These are phyloP conservation scores for Linnemannia zychae DNA, from an alignment of 192 early-diverging fungal genomes.

Conservation along the genomic window DNA sequence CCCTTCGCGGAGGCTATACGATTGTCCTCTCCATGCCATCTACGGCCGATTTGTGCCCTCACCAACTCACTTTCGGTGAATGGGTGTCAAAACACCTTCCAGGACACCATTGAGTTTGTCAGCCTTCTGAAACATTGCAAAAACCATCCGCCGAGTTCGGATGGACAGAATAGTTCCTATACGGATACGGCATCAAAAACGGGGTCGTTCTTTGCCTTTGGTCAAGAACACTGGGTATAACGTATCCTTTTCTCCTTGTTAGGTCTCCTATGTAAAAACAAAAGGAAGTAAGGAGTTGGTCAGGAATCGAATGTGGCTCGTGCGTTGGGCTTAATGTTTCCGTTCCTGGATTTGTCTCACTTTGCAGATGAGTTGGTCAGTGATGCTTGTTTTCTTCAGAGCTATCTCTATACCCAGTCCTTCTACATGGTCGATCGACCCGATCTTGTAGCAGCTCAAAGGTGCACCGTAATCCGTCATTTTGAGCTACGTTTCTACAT, in stretches of 20 bases:
- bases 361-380: not conserved
- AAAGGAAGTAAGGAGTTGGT: not conserved
- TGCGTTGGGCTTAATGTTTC: not conserved
- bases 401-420: not conserved
- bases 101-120: not conserved
- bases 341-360: not conserved
- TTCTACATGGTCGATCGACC: not conserved
- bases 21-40: too few relatives aligned
- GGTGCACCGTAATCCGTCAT: not conserved
- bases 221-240: not conserved
- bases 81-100: not conserved
- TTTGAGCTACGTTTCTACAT: not conserved
- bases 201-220: not conserved
- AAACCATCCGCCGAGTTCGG: not conserved
- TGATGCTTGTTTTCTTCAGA: not conserved
- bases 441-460: not conserved
- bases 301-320: not conserved
- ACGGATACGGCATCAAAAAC: not conserved
- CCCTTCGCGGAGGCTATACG: too few relatives aligned
- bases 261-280: not conserved
- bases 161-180: not conserved
- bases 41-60: too few relatives aligned
- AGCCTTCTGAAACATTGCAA: not conserved
- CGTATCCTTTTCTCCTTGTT: not conserved
- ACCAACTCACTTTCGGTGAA: not conserved